These are phyloP conservation scores for Lyophyllum decastes DNA, from an alignment of 768 basidiomycete genomes.

Conservation along the genomic window DNA sequence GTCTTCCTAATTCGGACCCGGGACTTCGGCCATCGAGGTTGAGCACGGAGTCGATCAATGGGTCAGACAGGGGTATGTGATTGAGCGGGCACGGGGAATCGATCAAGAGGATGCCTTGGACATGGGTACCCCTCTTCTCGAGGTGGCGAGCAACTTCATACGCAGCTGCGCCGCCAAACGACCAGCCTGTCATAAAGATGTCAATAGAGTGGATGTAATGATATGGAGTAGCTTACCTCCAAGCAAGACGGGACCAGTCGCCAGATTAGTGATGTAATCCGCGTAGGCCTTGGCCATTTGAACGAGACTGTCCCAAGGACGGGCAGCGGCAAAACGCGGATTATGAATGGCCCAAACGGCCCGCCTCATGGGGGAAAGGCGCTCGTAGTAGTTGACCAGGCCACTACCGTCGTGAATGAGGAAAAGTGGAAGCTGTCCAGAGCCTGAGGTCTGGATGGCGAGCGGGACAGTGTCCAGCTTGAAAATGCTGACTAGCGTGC, in stretches of 20 bases:
- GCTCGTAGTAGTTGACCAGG: slow-evolving; percentile 49
- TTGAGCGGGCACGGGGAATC: slow-evolving; percentile 63
- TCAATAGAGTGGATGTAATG: background rate
- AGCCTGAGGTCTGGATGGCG: slow-evolving; percentile 35
- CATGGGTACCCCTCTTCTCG: slow-evolving; percentile 37
- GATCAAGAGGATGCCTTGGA: slow-evolving; percentile 64
- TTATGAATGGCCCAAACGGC: slow-evolving; percentile 64
- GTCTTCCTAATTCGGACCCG: slow-evolving; percentile 29
- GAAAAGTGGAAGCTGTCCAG: slow-evolving; percentile 45
- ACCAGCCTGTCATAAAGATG: slow-evolving; percentile 57
- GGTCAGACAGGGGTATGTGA: slow-evolving; percentile 52
- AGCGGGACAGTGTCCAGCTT: slow-evolving; percentile 30
- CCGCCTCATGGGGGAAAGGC: slow-evolving; percentile 47
- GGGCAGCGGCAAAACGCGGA: slow-evolving; percentile 45
- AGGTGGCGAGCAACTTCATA: slow-evolving; percentile 64
- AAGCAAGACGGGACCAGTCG: slow-evolving; percentile 44
- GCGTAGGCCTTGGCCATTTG: slow-evolving; percentile 59
- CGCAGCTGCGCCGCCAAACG: slow-evolving; percentile 74
- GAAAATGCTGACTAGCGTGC: slow-evolving; percentile 16
- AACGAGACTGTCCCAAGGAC: slow-evolving; percentile 47
- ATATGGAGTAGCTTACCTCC: slow-evolving; percentile 49
- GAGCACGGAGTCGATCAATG: slow-evolving; percentile 50
- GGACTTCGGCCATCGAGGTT: slow-evolving; percentile 28
- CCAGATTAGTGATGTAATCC: slow-evolving; percentile 34
- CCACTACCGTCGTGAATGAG: slow-evolving; percentile 80